phyloP scores from a whole-genome alignment of 2,329 filamentous ascomycete species.

The Juglanconis juglandina region DNA sequence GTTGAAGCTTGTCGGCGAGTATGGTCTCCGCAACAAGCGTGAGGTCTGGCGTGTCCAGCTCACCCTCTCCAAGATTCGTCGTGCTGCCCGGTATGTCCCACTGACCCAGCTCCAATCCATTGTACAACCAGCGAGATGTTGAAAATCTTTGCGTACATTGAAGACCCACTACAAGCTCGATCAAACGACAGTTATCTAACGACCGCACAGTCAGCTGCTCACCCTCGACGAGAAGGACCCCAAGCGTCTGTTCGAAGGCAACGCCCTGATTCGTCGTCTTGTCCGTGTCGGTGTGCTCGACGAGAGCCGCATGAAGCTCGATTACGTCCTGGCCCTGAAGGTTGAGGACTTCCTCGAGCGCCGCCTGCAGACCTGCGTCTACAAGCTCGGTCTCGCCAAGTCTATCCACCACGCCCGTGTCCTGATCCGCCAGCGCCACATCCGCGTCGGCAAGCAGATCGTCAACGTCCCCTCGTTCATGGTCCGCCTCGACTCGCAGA shows the following conservation, averaged over 20 bases:
- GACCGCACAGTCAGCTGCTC: constrained; percentile 79
- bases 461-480: constrained; percentile 99
- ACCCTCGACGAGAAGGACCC: constrained; percentile 99
- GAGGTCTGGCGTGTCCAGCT: constrained; percentile 99
- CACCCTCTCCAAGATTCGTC: constrained; percentile 99
- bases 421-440: constrained; percentile 98
- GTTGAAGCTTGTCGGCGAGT: constrained; percentile 99
- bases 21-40: constrained; percentile 99
- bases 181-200: constrained; percentile 16
- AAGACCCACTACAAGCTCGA: not conserved
- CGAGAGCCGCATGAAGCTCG: constrained; percentile 99
- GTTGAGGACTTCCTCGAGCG: constrained; percentile 99
- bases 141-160: not conserved
- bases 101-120: not conserved
- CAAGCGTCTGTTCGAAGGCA: constrained; percentile 99
- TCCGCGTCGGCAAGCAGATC: constrained; percentile 99
- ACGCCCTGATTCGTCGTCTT: constrained; percentile 99
- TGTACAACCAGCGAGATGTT: too few relatives aligned
- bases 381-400: constrained; percentile 99
- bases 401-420: constrained; percentile 99
- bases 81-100: constrained; percentile 88
- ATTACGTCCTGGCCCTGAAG: constrained; percentile 99
- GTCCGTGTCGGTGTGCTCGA: constrained; percentile 99
- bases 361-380: constrained; percentile 98
- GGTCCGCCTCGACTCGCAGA: constrained; percentile 99